Evolutionary conservation across 2,329 filamentous ascomycete genomes (phyloP), one percentile per base, ranked within the genome.

Genomic region (Aspergillus hiratsukae): DNA sequence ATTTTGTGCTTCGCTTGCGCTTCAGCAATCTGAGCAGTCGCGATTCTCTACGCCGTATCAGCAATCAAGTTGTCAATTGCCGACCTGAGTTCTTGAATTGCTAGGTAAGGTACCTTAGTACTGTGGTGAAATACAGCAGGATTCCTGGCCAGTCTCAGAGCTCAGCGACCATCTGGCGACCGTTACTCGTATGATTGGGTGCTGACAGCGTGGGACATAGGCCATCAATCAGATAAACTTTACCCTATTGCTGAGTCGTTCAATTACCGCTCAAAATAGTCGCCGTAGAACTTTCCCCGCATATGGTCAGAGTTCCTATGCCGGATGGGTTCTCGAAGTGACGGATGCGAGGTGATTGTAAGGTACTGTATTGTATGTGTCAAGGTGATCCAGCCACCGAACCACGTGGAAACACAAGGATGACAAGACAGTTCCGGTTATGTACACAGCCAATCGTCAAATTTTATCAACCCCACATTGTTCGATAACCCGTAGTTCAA

Each of bases 331-430:
- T 31, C 31, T 37, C 14, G 14, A 23, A 23, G 23, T 23, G 23
- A 23, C 23, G 23, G 23, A 23, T 23, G 23, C 23, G 23, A 23
- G 23, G 23, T 23, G 3, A 23, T 23, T 23, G 31, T 37, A 46
- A 23, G 19, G 19, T 23, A 25, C 8, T 23, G 41, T 45, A 23
- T 23, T 21, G 19, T 23, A 45, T 45, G 58, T 57, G 58, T 58
- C 52, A 51, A 43, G 53, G 51, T 58, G 51, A 45, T 45, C 23
- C 23, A 6, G 43, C 51, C 41, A 50, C 54, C 55, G 53, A 59
- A 60, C 62, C 62, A 64, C 62, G 62, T 64, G 62, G 62, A 58
- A 60, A 56, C 53, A 49, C 58, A 46, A 52, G 59, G 58, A 56
- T 64, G 52, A 59, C 55, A 58, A 58, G 46, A 52, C 46, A 48